Evolutionary conservation across 2,329 filamentous ascomycete genomes (phyloP), one percentile per base, ranked within the genome.

Genomic region (Xylariaceae sp.): DNA sequence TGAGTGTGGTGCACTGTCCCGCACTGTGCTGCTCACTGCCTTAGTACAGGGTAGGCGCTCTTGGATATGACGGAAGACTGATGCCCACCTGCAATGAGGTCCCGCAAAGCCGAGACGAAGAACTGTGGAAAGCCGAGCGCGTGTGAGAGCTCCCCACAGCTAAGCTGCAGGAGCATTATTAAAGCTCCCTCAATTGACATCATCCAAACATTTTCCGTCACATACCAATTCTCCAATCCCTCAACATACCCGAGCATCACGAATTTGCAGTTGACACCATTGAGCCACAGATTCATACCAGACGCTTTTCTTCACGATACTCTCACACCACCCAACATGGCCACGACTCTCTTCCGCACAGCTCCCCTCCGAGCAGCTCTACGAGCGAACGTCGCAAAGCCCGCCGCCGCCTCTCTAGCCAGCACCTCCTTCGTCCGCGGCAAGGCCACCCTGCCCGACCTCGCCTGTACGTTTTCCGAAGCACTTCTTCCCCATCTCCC

Each of bases 361-460:
- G 76, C 78, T 49, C 76, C 80, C 55, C 68, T 74, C 49, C 86
- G 88, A 66, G 78, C 83, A 51, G 83, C 84, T 57, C 74, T 91
- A 48, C 80, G 87, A 59, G 78, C 83, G 52, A 71, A 76, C 57
- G 78, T 79, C 59, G 72, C 79, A 44, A 79, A 78, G 63, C 74
- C 77, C 49, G 68, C 74, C 42, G 62, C 65, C 58, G 76, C 79
- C 56, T 79, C 83, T 60, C 72, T 87, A 60, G 81, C 84, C 52
- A 80, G 81, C 66, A 84, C 83, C 56, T 85, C 78, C 63, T 94
- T 94, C 60, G 77, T 84, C 55, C 83, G 89, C 59, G 82, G 81
- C 70, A 96, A 96, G 76, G 91, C 87, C 39, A 95, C 90, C 32
- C 85, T 98, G 32, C 93, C 93, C 50, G 90, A 96, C 61, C 83